These are phyloP conservation scores for Aspergillus sclerotialis DNA, from an alignment of 2,329 filamentous ascomycete genomes.

Conservation along the genomic window DNA sequence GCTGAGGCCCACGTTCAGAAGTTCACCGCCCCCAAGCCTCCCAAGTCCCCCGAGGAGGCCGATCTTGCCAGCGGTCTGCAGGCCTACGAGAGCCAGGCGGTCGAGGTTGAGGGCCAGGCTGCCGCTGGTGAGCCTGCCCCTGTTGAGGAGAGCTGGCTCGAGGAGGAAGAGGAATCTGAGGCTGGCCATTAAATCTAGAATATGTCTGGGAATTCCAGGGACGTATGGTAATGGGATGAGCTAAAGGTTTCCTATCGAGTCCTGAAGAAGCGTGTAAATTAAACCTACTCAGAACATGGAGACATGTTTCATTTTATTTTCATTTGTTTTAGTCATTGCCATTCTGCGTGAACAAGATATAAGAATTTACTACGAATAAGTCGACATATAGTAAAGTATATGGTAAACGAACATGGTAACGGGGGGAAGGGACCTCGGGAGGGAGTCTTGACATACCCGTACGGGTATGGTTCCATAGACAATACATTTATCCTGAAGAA, in stretches of 20 bases:
- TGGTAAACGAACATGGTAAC: too few species aligned
- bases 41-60: constrained; percentile 84
- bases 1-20: constrained; percentile 85
- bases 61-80: constrained; percentile 87
- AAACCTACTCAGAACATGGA: constrained; percentile 20
- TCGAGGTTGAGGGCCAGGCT: constrained; percentile 88
- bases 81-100: constrained; percentile 88
- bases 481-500: too few species aligned
- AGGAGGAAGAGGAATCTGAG: constrained; percentile 59
- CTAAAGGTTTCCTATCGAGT: constrained; percentile 17
- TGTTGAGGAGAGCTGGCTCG: constrained; percentile 70
- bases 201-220: constrained; percentile 22
- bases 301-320: constrained; percentile 11
- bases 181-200: constrained; percentile 35
- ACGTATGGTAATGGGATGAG: constrained; percentile 16
- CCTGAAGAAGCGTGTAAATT: constrained; percentile 21
- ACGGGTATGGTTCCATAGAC: too few species aligned
- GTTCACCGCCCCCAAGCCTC: constrained; percentile 73
- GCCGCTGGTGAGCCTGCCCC: constrained; percentile 55
- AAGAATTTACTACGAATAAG: background rate
- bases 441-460: too few species aligned
- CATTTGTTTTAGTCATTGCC: constrained; percentile 2
- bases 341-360: background rate
- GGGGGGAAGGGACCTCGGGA: too few species aligned
- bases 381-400: background rate